A percentile compares a stretch with the other conserved stretches of the same genome.
Conservation (phyloP, 179 eudicot species). For the Silene coronaria region DNA sequence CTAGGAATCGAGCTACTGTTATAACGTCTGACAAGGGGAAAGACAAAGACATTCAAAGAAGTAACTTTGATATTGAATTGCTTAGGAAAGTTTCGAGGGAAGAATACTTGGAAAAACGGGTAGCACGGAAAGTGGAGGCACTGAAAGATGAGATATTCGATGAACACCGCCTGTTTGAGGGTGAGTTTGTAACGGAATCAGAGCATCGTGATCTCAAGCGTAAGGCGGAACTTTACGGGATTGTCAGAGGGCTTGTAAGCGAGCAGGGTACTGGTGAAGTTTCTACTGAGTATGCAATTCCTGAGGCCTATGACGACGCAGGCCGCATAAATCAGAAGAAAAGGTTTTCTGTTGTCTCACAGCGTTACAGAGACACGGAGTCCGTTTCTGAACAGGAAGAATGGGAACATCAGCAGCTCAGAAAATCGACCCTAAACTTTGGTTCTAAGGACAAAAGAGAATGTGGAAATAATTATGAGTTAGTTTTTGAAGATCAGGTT, state of each 20-base stretch:
- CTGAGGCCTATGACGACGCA: slow-evolving; percentile 86
- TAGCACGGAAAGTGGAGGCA: slow-evolving; percentile 66
- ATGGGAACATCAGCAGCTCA: slow-evolving; percentile 83
- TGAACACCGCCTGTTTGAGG: slow-evolving; percentile 67
- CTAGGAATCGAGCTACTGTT: slow-evolving; percentile 49
- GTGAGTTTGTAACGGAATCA: slow-evolving; percentile 56
- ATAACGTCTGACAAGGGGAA: not conserved
- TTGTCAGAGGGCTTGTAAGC: slow-evolving; percentile 22
- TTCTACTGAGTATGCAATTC: slow-evolving; percentile 71
- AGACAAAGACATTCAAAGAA: not conserved
- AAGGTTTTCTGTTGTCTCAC: slow-evolving; percentile 76
- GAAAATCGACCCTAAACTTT: slow-evolving; percentile 83
- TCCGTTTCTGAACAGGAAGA: slow-evolving; percentile 98
- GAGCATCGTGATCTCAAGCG: slow-evolving; percentile 66
- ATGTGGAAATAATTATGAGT: slow-evolving; percentile 66
- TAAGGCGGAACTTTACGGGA: slow-evolving; percentile 63
- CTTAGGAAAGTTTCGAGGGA: slow-evolving; percentile 66
- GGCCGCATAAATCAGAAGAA: slow-evolving; percentile 84
- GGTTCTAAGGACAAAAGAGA: slow-evolving; percentile 75
- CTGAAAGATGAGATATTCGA: slow-evolving; percentile 76
- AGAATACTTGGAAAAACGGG: slow-evolving; percentile 85
- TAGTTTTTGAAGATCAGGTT: slow-evolving; percentile 91
- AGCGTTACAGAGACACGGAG: slow-evolving; percentile 90
- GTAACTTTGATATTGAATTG: not conserved
- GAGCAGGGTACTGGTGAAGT: slow-evolving; percentile 48